Evolutionary conservation across 441 rosid species (phyloP).

Genomic region (Populus hybrid): DNA sequence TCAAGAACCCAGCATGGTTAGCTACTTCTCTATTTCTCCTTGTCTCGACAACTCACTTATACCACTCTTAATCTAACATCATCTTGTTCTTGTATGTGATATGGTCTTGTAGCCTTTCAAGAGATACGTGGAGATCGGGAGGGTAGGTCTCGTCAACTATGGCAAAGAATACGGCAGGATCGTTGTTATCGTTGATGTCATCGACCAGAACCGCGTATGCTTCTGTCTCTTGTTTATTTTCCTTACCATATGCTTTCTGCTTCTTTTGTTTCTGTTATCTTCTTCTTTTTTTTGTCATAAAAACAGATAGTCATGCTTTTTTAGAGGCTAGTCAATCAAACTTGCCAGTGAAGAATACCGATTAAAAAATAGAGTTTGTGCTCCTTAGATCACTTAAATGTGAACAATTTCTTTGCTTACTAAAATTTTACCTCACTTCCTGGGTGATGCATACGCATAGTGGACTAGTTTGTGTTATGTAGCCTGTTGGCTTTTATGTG

Average conservation of each 20-base stretch:
- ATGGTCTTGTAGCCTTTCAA: constrained; percentile 57
- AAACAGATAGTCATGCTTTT: not conserved
- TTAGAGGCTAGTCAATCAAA: not conserved
- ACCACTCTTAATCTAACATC: not conserved
- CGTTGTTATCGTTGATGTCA: constrained; percentile 83
- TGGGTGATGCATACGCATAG: not conserved
- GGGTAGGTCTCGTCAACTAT: constrained; percentile 89
- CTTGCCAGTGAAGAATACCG: not conserved
- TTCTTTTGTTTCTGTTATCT: not conserved
- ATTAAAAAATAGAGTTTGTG: not conserved
- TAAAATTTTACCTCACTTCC: too few species aligned
- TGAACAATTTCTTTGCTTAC: too few species aligned
- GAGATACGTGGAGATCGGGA: constrained; percentile 88
- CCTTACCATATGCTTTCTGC: not conserved
- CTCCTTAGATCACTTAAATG: too few species aligned
- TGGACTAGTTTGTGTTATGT: not conserved
- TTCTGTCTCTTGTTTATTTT: not conserved
- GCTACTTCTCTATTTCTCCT: not conserved
- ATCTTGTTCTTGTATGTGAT: not conserved
- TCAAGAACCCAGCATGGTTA: constrained; percentile 31
- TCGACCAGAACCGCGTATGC: constrained; percentile 76
- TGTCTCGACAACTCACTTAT: not conserved
- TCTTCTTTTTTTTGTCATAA: not conserved
- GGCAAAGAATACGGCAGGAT: constrained; percentile 79
- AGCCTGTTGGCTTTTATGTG: not conserved